These are phyloP conservation scores for Oenanthe sinensis DNA, from an alignment of 129 eudicot genomes.

Conservation along the genomic window DNA sequence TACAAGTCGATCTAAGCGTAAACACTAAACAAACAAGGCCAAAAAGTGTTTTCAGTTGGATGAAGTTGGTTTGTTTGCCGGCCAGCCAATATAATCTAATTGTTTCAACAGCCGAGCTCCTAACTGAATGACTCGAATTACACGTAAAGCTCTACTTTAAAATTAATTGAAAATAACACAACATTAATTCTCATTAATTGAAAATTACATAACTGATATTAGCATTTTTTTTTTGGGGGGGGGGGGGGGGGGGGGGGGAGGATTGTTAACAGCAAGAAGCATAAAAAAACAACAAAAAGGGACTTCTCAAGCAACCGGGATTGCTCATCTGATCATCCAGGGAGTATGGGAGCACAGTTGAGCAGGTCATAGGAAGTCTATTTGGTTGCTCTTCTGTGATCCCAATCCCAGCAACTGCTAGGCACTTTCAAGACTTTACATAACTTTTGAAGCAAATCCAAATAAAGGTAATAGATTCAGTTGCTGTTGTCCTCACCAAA, in stretches of 20 bases:
- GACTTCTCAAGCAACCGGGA: neutral
- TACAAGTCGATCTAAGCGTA: too few relatives aligned
- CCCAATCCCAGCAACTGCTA: neutral
- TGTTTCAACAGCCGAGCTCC: too few relatives aligned
- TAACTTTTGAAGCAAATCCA: constrained; percentile 2
- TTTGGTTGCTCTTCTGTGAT: neutral
- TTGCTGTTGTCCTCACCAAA: neutral
- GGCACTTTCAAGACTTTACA: neutral
- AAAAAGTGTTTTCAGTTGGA: too few relatives aligned
- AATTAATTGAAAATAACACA: constrained; percentile 1
- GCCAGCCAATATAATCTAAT: too few relatives aligned
- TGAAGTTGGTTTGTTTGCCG: too few relatives aligned
- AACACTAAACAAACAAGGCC: too few relatives aligned
- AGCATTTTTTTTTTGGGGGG: too few relatives aligned
- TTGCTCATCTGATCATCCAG: neutral
- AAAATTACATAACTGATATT: neutral
- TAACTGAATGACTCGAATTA: too few relatives aligned
- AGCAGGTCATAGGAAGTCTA: neutral
- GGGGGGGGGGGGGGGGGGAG: too few relatives aligned
- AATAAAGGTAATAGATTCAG: neutral
- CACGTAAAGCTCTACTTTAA: neutral
- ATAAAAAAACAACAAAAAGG: neutral
- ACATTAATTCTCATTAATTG: neutral
- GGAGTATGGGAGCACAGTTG: neutral
- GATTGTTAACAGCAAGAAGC: neutral